These are phyloP conservation scores for Paramecium sonneborni DNA, from an alignment of 73 alveolate species.

Conservation along the genomic window DNA sequence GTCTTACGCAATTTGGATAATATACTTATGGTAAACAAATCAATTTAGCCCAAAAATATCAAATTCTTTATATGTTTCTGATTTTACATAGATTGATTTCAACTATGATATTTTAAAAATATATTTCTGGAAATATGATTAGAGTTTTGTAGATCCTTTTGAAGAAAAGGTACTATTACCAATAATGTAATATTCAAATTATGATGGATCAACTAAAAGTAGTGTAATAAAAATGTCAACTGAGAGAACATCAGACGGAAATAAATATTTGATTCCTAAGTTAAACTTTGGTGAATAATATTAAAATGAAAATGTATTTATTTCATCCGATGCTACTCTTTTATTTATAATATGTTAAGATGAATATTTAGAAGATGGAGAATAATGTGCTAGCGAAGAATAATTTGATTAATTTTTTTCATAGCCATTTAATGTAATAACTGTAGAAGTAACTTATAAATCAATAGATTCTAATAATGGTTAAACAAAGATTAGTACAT, in stretches of 20 bases:
- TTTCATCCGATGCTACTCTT: background rate
- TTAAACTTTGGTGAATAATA: background rate
- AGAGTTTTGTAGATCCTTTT: background rate
- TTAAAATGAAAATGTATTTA: background rate
- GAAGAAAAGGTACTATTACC: background rate
- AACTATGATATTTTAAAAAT: background rate
- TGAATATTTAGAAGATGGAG: background rate
- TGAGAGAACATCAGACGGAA: background rate
- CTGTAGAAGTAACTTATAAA: background rate
- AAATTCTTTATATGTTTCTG: background rate
- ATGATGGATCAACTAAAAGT: background rate
- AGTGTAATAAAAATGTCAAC: background rate
- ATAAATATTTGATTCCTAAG: background rate
- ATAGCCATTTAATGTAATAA: background rate
- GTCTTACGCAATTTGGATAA: background rate
- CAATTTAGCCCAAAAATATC: background rate
- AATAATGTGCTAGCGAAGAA: background rate
- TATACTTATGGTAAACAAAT: background rate
- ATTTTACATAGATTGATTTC: background rate
- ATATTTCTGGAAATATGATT: background rate
- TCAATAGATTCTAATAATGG: background rate
- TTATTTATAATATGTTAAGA: background rate
- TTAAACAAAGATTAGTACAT: background rate
- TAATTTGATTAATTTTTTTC: background rate
- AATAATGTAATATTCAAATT: background rate